phyloP scores from a whole-genome alignment of 257 asterid species.

The Coffea eugenioides region DNA sequence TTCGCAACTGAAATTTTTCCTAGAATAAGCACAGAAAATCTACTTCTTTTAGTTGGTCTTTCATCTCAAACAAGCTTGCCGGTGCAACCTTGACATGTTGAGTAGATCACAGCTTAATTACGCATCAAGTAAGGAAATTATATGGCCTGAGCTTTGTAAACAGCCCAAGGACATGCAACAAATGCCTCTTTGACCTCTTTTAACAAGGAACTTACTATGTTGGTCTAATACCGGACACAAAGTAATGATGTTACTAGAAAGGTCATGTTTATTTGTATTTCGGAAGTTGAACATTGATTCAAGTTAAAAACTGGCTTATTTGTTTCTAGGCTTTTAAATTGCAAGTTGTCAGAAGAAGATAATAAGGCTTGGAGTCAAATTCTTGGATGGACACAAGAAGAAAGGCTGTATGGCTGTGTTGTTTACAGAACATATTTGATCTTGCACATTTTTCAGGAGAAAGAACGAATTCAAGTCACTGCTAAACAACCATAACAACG shows the following conservation, averaged over 20 bases:
- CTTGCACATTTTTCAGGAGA: neutral
- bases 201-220: neutral
- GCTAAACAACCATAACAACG: neutral
- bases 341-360: neutral
- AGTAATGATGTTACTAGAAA: neutral
- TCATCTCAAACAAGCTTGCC: neutral
- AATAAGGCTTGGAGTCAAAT: neutral
- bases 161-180: neutral
- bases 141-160: neutral
- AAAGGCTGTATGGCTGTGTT: neutral
- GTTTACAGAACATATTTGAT: neutral
- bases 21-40: neutral
- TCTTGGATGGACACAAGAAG: neutral
- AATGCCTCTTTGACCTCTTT: neutral
- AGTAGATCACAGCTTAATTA: neutral
- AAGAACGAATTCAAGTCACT: neutral
- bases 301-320: no score
- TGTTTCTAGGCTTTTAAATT: neutral
- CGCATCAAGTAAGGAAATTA: neutral
- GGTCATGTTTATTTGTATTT: neutral
- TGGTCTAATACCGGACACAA: neutral
- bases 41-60: neutral
- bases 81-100: neutral
- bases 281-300: neutral
- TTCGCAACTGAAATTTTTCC: neutral